Conservation (phyloP, 352 stramenopile genomes). For the Globisporangium splendens region DNA sequence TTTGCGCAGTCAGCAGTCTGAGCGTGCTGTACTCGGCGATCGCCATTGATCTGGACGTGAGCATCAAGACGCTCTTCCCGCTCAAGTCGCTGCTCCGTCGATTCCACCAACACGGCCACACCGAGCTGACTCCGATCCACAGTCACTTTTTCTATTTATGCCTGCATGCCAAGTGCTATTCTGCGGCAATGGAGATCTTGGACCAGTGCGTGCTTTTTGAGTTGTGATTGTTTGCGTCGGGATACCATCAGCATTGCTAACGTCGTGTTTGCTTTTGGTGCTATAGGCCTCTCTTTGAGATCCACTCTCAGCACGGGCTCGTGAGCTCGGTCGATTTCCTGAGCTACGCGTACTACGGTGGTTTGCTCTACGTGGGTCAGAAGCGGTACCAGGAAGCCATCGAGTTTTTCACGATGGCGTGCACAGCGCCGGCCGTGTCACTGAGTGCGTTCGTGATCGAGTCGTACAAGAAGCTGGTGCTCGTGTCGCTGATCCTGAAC, state of each 20-base stretch:
- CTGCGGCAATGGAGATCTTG: slow-evolving; percentile 60
- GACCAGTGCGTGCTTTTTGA: slow-evolving; percentile 39
- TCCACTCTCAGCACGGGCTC: slow-evolving; percentile 54
- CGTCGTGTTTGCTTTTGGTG: slow-evolving; percentile 6
- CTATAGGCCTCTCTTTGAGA: slow-evolving; percentile 64
- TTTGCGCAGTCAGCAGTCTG: slow-evolving; percentile 44
- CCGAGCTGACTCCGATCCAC: slow-evolving; percentile 60
- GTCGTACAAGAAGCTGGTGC: slow-evolving; percentile 78
- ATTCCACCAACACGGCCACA: slow-evolving; percentile 55
- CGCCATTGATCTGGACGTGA: slow-evolving; percentile 47
- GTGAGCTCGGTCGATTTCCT: slow-evolving; percentile 66
- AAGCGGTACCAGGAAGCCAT: slow-evolving; percentile 76
- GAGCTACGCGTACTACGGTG: slow-evolving; percentile 83
- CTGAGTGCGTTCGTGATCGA: slow-evolving; percentile 82
- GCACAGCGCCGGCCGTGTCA: slow-evolving; percentile 66
- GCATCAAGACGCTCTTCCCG: slow-evolving; percentile 62
- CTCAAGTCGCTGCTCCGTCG: slow-evolving; percentile 63
- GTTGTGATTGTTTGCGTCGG: neutral
- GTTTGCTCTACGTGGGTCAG: slow-evolving; percentile 64
- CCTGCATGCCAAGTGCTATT: slow-evolving; percentile 78
- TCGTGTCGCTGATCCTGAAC: slow-evolving; percentile 59
- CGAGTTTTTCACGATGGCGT: slow-evolving; percentile 66
- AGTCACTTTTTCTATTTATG: slow-evolving; percentile 78
- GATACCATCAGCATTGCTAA: neutral
- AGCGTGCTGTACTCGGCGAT: slow-evolving; percentile 44